Percentiles rank a stretch among this genome's conserved stretches.
phyloP scores from a whole-genome alignment of 352 stramenopile species.

The Achlya hypogyna region DNA sequence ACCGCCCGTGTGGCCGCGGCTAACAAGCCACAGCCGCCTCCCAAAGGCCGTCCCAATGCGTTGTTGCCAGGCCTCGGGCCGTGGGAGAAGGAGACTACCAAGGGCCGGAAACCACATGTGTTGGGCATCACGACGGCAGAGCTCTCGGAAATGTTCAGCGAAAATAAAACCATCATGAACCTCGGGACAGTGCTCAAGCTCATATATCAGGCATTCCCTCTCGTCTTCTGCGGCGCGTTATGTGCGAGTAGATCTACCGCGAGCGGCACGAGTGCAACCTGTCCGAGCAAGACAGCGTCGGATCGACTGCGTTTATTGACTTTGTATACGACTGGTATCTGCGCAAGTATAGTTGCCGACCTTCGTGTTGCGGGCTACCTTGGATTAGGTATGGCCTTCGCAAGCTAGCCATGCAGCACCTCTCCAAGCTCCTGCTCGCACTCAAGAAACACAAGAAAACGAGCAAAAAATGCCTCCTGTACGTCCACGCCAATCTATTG shows the following conservation, averaged over 20 bases:
- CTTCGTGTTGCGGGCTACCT: background rate
- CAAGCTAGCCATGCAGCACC: slow-evolving; percentile 55
- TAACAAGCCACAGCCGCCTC: background rate
- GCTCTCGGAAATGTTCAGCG: slow-evolving; percentile 19
- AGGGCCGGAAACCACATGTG: background rate
- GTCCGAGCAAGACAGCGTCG: slow-evolving; percentile 59
- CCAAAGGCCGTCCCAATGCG: background rate
- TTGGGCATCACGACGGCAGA: slow-evolving; percentile 10
- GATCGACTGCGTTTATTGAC: slow-evolving; percentile 70
- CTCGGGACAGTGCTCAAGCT: slow-evolving; percentile 13
- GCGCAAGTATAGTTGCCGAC: slow-evolving; percentile 37
- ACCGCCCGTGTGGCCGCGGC: background rate
- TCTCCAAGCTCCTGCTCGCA: slow-evolving; percentile 71
- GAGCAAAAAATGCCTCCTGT: slow-evolving; percentile 53
- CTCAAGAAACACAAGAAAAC: slow-evolving; percentile 66
- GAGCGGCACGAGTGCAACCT: slow-evolving; percentile 62
- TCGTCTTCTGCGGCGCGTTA: background rate
- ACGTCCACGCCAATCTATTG: slow-evolving; percentile 21
- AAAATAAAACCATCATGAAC: slow-evolving; percentile 18
- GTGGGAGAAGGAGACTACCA: slow-evolving; percentile 10
- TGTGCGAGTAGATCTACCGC: slow-evolving; percentile 40
- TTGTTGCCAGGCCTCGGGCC: background rate
- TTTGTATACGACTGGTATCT: slow-evolving; percentile 82
- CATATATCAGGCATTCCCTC: slow-evolving; percentile 5
- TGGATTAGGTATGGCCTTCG: slow-evolving; percentile 47